These are phyloP conservation scores for Butyriboletus loyo DNA, from an alignment of 768 basidiomycete species.

Conservation along the genomic window DNA sequence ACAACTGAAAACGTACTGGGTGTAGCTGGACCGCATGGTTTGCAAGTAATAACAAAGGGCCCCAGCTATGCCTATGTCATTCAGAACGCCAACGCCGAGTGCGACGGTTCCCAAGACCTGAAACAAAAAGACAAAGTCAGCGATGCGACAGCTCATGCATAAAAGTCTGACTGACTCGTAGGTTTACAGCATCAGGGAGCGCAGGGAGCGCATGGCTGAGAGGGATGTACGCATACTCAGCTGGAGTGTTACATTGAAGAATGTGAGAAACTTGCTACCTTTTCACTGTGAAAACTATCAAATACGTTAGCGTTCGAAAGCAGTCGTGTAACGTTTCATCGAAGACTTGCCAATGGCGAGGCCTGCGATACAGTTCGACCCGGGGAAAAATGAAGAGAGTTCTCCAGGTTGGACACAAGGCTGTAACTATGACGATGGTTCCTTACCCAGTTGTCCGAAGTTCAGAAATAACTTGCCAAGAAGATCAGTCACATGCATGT, in stretches of 20 bases:
- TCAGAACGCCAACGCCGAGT: conserved; percentile 46
- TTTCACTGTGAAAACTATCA: conserved; percentile 43
- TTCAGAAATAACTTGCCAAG: conserved; percentile 42
- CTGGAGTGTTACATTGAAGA: neutral
- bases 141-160: neutral
- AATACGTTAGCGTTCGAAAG: neutral
- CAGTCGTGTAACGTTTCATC: neutral
- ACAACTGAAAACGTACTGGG: conserved; percentile 39
- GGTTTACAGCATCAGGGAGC: conserved; percentile 39
- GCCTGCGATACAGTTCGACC: conserved; percentile 20
- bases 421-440: neutral
- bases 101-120: conserved; percentile 48
- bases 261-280: conserved; percentile 32
- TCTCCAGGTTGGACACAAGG: neutral
- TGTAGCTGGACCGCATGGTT: conserved; percentile 48
- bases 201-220: conserved; percentile 41
- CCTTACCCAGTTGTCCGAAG: conserved; percentile 49
- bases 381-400: conserved; percentile 1
- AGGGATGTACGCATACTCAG: neutral
- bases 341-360: conserved; percentile 39
- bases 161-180: conserved; percentile 40
- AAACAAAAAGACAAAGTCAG: neutral
- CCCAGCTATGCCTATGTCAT: conserved; percentile 50
- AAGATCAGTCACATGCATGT: neutral
- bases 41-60: conserved; percentile 56